Evolutionary conservation across 305 asterid species (phyloP), one percentile per base, ranked within the genome.

Genomic region (Fraxinus albicans): DNA sequence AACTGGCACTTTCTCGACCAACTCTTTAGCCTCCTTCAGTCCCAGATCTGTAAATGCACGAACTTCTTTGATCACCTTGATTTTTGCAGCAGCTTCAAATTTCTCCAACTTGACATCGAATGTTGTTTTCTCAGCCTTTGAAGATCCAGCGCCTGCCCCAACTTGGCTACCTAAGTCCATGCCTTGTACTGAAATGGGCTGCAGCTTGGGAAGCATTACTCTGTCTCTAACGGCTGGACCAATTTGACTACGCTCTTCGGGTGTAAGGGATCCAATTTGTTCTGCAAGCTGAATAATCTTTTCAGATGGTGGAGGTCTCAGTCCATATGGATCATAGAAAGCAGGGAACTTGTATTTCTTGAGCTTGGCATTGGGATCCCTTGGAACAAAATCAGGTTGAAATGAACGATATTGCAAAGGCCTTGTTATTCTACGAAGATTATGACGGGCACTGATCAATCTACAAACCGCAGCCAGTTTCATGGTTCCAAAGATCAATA

Each of bases 11-110:
- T 94, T 93, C 89, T 90, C 94, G 13, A 93, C 97, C 88, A 93
- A 80, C 55, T 93, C 97, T 81, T 94, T 93, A 21, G 97, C 97
- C 86, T 94, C 98, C 91, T 94, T 93, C 92, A 94, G 84, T 25
- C 98, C 97, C 31, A 94, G 84, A 86, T 88, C 91, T 0, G 97
- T 93, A 78, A 93, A 93, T 19, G 97, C 88, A 3, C 96, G 92
- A 42, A 94, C 95, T 91, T 93, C 97, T 83, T 94, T 94, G 40
- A 94, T 91, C 85, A 94, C 97, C 89, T 94, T 93, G 3, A 90
- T 90, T 85, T 94, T 94, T 8, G 96, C 91, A 60, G 88, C 86
- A 0, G 93, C 92, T 53, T 90, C 98, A 36, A 92, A 93, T 82
- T 93, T 93, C 91, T 94, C 98, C 76, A 92, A 81, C 92, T 91